Conservation (phyloP, 129 eudicot species). For the Cynara cardunculus region DNA sequence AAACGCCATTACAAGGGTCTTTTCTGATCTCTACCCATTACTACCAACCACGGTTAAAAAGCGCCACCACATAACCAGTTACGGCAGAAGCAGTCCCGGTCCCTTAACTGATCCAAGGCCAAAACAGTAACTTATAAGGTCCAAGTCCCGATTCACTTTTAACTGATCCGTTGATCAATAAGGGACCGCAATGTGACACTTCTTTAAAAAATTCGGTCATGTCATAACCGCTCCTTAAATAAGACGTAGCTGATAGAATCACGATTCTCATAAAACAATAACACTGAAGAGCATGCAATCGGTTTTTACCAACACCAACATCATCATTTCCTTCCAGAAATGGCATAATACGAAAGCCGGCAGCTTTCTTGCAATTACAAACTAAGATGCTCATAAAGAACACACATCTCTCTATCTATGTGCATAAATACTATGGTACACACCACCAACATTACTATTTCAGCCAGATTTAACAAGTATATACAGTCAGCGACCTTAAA, state of each 20-base stretch:
- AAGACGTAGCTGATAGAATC: neutral
- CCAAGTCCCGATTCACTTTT: no score
- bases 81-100: no score
- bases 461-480: constrained; percentile 7
- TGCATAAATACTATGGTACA: constrained; percentile 2
- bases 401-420: neutral
- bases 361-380: constrained; percentile 11
- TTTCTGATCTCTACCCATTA: no score
- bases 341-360: neutral
- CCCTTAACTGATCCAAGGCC: no score
- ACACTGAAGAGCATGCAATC: neutral
- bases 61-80: no score
- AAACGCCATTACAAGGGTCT: no score
- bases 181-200: no score
- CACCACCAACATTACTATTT: neutral
- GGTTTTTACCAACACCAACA: constrained; percentile 3
- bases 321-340: constrained; percentile 17
- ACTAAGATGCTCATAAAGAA: neutral
- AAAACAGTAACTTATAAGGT: no score
- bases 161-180: no score
- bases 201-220: neutral
- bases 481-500: constrained; percentile 18
- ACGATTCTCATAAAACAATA: neutral
- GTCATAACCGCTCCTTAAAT: neutral
- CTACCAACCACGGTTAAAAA: no score